These are phyloP conservation scores for Pluteus cervinus DNA, from an alignment of 768 basidiomycete genomes.

Conservation along the genomic window DNA sequence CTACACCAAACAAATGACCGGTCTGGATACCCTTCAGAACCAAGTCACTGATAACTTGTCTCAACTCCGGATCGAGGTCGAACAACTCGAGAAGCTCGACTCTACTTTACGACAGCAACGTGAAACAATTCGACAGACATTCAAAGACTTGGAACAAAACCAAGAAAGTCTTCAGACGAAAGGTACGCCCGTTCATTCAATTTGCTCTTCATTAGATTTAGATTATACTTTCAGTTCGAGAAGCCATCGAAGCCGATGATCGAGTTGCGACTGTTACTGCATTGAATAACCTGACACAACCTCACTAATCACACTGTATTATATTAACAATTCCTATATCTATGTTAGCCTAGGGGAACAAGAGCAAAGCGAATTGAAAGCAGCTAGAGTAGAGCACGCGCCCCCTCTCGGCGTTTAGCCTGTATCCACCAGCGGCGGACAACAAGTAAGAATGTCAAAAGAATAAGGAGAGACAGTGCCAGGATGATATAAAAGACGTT, in stretches of 20 bases:
- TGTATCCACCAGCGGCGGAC: conserved; percentile 62
- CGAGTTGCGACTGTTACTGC: too few relatives aligned
- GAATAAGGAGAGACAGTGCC: conserved; percentile 35
- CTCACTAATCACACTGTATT: too few relatives aligned
- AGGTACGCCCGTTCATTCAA: conserved; percentile 22
- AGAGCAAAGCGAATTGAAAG: conserved; percentile 1
- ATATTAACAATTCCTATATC: too few relatives aligned
- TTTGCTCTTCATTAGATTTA: conserved; percentile 1
- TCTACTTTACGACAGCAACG: conserved; percentile 35
- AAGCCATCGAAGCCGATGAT: conserved; percentile 34
- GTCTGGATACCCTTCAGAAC: conserved; percentile 49
- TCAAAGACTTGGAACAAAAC: conserved; percentile 36
- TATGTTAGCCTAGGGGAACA: not conserved
- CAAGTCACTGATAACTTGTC: conserved; percentile 44
- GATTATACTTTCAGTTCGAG: conserved; percentile 26
- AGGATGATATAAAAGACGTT: conserved; percentile 55
- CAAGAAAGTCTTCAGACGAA: conserved; percentile 35
- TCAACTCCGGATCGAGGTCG: conserved; percentile 36
- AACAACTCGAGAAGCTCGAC: conserved; percentile 36
- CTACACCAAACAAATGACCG: conserved; percentile 58
- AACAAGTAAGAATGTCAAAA: conserved; percentile 35
- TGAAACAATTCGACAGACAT: conserved; percentile 30
- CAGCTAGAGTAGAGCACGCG: too few relatives aligned
- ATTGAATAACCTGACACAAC: too few relatives aligned
- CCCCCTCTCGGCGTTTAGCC: conserved; percentile 38